Percentiles rank a stretch among this genome's conserved stretches.
These are phyloP conservation scores for Jamesozyma jinghongensis DNA, from an alignment of 805 yeast species.

Conservation along the genomic window DNA sequence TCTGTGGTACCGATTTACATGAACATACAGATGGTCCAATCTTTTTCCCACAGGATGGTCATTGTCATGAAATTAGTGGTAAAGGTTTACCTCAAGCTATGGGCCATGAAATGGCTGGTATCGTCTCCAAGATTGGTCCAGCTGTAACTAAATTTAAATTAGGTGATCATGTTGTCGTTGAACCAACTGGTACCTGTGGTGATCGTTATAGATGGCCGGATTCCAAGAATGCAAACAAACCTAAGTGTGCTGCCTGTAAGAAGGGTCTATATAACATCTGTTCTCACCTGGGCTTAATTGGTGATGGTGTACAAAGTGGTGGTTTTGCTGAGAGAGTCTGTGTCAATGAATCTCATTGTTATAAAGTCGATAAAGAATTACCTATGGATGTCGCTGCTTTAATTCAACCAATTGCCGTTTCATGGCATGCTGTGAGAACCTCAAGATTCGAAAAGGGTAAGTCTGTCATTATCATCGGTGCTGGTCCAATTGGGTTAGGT, in stretches of 20 bases:
- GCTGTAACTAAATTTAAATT: slow-evolving; percentile 35
- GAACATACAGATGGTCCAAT: slow-evolving; percentile 52
- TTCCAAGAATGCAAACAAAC: slow-evolving; percentile 21
- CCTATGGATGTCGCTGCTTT: slow-evolving; percentile 50
- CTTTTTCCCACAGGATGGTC: slow-evolving; percentile 39
- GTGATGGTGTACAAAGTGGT: slow-evolving; percentile 51
- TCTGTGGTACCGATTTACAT: slow-evolving; percentile 56
- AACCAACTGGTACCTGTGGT: slow-evolving; percentile 51
- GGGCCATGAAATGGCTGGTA: slow-evolving; percentile 50
- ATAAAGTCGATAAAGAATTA: slow-evolving; percentile 34
- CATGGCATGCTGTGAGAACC: slow-evolving; percentile 47
- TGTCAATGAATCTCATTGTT: slow-evolving; percentile 33
- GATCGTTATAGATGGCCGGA: slow-evolving; percentile 37
- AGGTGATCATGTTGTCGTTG: slow-evolving; percentile 56
- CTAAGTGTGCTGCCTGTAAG: slow-evolving; percentile 41
- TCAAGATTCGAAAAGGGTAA: slow-evolving; percentile 39
- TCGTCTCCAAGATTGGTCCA: slow-evolving; percentile 37
- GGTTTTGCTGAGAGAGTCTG: slow-evolving; percentile 45
- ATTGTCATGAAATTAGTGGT: slow-evolving; percentile 31
- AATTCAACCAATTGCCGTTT: slow-evolving; percentile 50
- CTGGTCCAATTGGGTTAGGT: slow-evolving; percentile 57
- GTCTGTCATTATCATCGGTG: slow-evolving; percentile 45
- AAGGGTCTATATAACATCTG: slow-evolving; percentile 48
- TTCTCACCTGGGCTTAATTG: slow-evolving; percentile 39
- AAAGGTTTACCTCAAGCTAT: slow-evolving; percentile 36